These are phyloP conservation scores for Phanerochaete carnosa DNA, from an alignment of 768 basidiomycete genomes.

Conservation along the genomic window DNA sequence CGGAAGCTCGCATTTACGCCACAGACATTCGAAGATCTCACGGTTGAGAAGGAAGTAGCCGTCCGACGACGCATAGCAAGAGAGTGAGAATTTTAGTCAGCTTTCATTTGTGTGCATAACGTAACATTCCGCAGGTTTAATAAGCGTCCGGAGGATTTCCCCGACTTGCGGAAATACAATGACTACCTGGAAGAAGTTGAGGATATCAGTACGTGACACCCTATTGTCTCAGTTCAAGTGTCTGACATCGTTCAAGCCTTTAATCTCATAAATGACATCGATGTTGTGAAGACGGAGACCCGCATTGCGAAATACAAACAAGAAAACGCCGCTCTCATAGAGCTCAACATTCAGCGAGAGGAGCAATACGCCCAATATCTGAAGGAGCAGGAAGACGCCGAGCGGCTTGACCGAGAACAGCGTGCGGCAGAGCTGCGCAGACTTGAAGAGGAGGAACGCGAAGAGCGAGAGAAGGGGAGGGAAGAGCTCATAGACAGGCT, in stretches of 20 bases:
- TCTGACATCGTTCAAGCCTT: slow-evolving; percentile 57
- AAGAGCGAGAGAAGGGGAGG: slow-evolving; percentile 68
- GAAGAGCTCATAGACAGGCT: slow-evolving; percentile 78
- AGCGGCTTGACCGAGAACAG: slow-evolving; percentile 65
- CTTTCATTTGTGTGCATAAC: not conserved
- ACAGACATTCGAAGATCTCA: slow-evolving; percentile 91
- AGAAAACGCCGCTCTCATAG: slow-evolving; percentile 80
- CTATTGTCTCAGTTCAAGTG: not conserved
- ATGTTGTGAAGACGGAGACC: slow-evolving; percentile 76
- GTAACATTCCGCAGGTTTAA: slow-evolving; percentile 69
- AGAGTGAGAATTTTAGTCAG: slow-evolving; percentile 52
- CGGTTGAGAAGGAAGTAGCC: slow-evolving; percentile 92
- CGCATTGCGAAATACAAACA: slow-evolving; percentile 75
- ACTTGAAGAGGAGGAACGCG: slow-evolving; percentile 73
- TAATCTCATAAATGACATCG: slow-evolving; percentile 90
- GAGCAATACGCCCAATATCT: slow-evolving; percentile 71
- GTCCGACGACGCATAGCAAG: slow-evolving; percentile 84
- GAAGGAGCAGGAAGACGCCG: slow-evolving; percentile 78
- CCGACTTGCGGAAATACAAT: slow-evolving; percentile 76
- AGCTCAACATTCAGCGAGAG: slow-evolving; percentile 79
- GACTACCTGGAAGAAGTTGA: slow-evolving; percentile 97
- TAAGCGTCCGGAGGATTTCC: slow-evolving; percentile 88
- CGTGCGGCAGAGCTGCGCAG: slow-evolving; percentile 63
- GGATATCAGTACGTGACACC: slow-evolving; percentile 64
- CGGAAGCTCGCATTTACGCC: slow-evolving; percentile 94